Evolutionary conservation across 1,284 basidiomycete genomes (phyloP), one percentile per base, ranked within the genome.

Genomic region (Ustilago curta): DNA sequence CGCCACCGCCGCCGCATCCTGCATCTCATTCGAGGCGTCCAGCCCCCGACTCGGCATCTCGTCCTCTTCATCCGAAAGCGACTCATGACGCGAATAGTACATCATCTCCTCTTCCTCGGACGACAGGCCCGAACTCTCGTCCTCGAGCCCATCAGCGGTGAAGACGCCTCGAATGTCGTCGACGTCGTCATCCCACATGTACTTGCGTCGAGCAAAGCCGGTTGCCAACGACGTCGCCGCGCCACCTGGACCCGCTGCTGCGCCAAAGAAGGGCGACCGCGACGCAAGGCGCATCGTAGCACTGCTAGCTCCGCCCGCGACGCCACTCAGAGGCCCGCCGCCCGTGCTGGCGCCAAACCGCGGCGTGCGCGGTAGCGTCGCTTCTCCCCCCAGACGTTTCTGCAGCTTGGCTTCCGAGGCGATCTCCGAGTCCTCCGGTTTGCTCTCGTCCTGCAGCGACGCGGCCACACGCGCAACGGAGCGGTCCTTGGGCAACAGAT

Each of bases 381-480:
- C 58, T 9, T 76, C 63, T 25, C 73, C 80, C 0, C 70, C 65
- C 8, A 83, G 59, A 14, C 64, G 58, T 27, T 81, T 78, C 63
- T 78, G 79, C 16, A 84, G 72, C 43, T 80, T 80, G 37, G 82
- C 82, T 53, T 84, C 82, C 0, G 81, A 83, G 6, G 81, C 81
- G 25, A 83, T 72, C 40, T 84, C 82, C 3, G 70, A 76, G 32
- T 82, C 80, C 39, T 69, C 58, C 0, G 82, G 82, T 19, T 66
- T 64, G 48, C 43, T 62, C 39, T 84, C 82, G 49, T 81, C 82
- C 27, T 74, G 71, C 3, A 84, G 57, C 8, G 76, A 70, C 45
- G 80, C 82, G 8, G 81, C 77, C 14, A 84, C 82, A 31, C 82
- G 74, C 12, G 77, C 56, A 16, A 83, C 62, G n/a, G 66, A 65